Evolutionary conservation across 2,329 filamentous ascomycete genomes (phyloP).

Genomic region (Colletotrichum brevisporum): DNA sequence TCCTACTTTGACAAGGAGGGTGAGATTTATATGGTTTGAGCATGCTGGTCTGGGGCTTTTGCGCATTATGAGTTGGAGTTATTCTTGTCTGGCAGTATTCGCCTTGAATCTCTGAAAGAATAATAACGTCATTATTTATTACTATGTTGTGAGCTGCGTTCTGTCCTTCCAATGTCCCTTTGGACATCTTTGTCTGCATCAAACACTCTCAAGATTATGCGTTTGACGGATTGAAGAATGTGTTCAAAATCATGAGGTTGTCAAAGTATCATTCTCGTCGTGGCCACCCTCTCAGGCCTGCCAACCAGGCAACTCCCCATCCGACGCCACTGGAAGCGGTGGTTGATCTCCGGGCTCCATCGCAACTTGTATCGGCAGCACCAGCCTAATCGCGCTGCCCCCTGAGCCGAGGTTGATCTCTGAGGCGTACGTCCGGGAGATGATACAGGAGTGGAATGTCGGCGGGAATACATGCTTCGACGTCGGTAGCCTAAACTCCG

Average conservation of each 20-base stretch:
- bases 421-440: constrained; percentile 67
- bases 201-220: too few relatives aligned
- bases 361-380: constrained; percentile 66
- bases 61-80: too few relatives aligned
- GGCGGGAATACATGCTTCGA: constrained; percentile 66
- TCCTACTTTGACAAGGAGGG: background rate
- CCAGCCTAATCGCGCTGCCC: constrained; percentile 58
- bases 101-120: too few relatives aligned
- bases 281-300: background rate
- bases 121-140: too few relatives aligned
- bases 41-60: background rate
- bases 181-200: too few relatives aligned
- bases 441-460: constrained; percentile 71
- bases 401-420: constrained; percentile 59
- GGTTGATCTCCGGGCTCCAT: constrained; percentile 51
- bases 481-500: constrained; percentile 64
- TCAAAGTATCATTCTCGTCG: too few relatives aligned
- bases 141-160: too few relatives aligned
- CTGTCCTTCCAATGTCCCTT: too few relatives aligned
- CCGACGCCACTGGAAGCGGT: background rate
- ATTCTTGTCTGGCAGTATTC: too few relatives aligned
- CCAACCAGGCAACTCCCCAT: background rate
- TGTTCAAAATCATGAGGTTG: too few relatives aligned
- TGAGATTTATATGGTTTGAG: background rate
- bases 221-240: too few relatives aligned